phyloP scores from a whole-genome alignment of 1,284 basidiomycete genomes.

The Malassezia japonica region DNA sequence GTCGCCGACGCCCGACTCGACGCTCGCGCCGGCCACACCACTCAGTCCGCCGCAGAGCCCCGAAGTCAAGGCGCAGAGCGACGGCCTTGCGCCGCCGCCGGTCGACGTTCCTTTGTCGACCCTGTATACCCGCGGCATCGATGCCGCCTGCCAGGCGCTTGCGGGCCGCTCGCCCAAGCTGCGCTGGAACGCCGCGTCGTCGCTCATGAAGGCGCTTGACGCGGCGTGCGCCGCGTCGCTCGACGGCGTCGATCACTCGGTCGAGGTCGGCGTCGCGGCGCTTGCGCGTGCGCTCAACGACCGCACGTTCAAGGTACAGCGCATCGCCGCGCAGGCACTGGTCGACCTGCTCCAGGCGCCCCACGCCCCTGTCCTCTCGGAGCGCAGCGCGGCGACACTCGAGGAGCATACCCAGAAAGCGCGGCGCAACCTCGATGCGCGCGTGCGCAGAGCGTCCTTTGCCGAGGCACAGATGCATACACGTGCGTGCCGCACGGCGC shows the following conservation, averaged over 20 bases:
- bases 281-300: constrained; percentile 3
- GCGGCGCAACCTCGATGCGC: neutral
- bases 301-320: constrained; percentile 12
- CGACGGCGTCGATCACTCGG: neutral
- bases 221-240: neutral
- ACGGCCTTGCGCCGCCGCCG: no score
- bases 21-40: neutral
- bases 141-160: neutral
- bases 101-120: neutral
- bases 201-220: neutral
- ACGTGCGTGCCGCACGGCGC: neutral
- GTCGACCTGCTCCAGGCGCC: neutral
- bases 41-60: neutral
- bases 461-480: constrained; percentile 13
- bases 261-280: neutral
- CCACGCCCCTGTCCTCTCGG: neutral
- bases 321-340: constrained; percentile 14
- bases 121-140: neutral
- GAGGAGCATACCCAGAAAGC: neutral
- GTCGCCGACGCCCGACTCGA: neutral
- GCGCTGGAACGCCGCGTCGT: constrained; percentile 14
- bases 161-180: constrained; percentile 5
- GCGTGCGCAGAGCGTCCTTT: constrained; percentile 8
- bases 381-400: neutral
- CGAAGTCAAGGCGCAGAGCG: neutral